Conservation (phyloP, 345 rosid species). For the Excoecaria cochinchinensis region DNA sequence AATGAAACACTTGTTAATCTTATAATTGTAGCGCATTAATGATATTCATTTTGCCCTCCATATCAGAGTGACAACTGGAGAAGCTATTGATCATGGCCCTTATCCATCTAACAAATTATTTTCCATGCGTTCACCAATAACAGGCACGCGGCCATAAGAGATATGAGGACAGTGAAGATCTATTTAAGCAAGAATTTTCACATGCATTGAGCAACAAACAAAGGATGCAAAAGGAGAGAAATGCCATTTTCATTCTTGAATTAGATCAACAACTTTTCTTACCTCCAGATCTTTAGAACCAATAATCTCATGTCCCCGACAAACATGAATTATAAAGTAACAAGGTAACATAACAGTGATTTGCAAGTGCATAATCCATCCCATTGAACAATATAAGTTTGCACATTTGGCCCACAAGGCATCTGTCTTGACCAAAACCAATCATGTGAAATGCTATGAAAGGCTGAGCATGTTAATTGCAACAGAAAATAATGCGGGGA, state of each 20-base stretch:
- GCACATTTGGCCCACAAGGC: not conserved
- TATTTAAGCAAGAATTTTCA: not conserved
- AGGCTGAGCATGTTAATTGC: not conserved
- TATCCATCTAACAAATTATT: conserved; percentile 1
- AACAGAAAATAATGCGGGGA: not conserved
- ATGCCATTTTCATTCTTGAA: not conserved
- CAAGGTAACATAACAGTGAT: not conserved
- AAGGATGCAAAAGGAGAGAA: not conserved
- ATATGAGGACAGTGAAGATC: not conserved
- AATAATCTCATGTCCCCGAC: not conserved
- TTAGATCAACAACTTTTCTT: not conserved
- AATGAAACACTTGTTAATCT: not conserved
- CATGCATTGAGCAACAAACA: not conserved
- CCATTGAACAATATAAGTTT: not conserved
- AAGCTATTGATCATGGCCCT: not conserved
- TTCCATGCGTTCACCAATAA: not conserved
- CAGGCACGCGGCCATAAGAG: not conserved
- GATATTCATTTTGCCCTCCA: not conserved
- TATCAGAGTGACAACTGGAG: not conserved
- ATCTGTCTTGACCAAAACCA: not conserved
- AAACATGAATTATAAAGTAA: not conserved
- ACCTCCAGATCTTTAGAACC: not conserved
- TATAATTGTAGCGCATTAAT: not conserved
- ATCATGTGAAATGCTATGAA: not conserved
- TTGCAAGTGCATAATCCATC: not conserved